Evolutionary conservation across 2,329 filamentous ascomycete genomes (phyloP).

Genomic region (Helotiales sp.): DNA sequence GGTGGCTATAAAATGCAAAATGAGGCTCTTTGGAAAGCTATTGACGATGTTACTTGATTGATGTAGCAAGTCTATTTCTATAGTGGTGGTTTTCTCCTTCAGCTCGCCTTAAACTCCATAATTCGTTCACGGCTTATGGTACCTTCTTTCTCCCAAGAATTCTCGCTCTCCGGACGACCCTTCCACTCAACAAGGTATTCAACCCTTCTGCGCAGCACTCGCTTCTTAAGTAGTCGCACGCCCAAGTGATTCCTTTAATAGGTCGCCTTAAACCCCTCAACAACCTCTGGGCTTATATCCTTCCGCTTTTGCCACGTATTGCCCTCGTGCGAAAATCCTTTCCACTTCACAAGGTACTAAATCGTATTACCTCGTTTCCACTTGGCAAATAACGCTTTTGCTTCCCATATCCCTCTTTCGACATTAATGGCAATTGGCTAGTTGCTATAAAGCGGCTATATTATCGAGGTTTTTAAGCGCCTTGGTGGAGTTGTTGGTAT

Average conservation of each 20-base stretch:
- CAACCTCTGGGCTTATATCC: constrained; percentile 25
- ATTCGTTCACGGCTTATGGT: too few relatives aligned
- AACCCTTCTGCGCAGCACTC: constrained; percentile 20
- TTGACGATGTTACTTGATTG: too few relatives aligned
- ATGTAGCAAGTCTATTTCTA: too few relatives aligned
- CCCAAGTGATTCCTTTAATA: constrained; percentile 28
- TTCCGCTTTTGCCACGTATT: constrained; percentile 32
- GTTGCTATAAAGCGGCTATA: constrained; percentile 16
- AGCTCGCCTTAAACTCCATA: too few relatives aligned
- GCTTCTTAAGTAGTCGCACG: constrained; percentile 24
- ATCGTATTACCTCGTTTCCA: constrained; percentile 30
- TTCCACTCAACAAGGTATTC: constrained; percentile 28
- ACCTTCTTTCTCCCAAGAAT: too few relatives aligned
- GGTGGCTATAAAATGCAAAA: too few relatives aligned
- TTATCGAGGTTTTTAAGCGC: constrained; percentile 12
- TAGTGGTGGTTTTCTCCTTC: constrained; percentile 24
- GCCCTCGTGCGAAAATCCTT: constrained; percentile 29
- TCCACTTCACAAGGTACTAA: constrained; percentile 36
- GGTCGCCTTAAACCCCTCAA: constrained; percentile 27
- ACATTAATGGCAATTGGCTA: constrained; percentile 21
- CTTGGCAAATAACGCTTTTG: constrained; percentile 34
- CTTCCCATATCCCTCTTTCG: constrained; percentile 24
- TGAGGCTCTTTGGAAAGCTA: too few relatives aligned
- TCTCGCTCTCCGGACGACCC: too few relatives aligned
- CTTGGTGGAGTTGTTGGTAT: constrained; percentile 14